Percentiles rank a stretch among this genome's conserved stretches.
These are phyloP conservation scores for Mycena sanguinolenta DNA, from an alignment of 768 basidiomycete genomes.

Conservation along the genomic window DNA sequence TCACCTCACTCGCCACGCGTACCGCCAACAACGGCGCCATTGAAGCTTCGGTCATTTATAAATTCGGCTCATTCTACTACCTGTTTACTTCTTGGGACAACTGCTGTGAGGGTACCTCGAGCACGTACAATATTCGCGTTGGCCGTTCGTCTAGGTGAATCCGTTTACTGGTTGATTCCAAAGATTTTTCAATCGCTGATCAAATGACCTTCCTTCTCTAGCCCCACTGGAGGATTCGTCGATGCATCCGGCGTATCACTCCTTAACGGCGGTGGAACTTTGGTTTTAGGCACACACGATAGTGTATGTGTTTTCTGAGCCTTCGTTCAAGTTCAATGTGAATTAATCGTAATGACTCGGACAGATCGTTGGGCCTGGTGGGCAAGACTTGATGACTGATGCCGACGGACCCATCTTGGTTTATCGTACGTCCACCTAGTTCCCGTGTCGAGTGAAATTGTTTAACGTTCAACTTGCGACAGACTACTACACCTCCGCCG, in stretches of 20 bases:
- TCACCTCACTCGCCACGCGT: constrained; percentile 61
- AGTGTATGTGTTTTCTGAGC: constrained; percentile 43
- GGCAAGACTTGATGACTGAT: constrained; percentile 64
- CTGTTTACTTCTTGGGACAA: constrained; percentile 70
- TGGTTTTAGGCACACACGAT: constrained; percentile 61
- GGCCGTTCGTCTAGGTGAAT: constrained; percentile 63
- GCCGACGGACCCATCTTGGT: constrained; percentile 60
- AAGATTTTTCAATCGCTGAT: constrained; percentile 10
- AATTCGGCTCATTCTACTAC: constrained; percentile 62
- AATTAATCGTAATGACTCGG: neutral
- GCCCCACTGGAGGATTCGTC: constrained; percentile 47
- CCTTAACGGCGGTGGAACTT: constrained; percentile 66
- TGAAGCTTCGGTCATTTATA: constrained; percentile 64
- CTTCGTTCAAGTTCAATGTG: neutral
- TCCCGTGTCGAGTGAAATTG: neutral
- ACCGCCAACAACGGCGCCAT: constrained; percentile 60
- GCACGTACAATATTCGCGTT: constrained; percentile 73
- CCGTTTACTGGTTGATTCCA: constrained; percentile 16
- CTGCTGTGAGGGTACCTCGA: constrained; percentile 63
- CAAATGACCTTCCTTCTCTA: neutral
- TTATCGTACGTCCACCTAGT: constrained; percentile 46
- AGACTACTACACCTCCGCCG: constrained; percentile 63
- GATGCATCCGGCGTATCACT: constrained; percentile 62
- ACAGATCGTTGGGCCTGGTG: constrained; percentile 68
- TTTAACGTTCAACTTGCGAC: too few species aligned